Conservation (phyloP, 2,329 filamentous ascomycete species). For the Penicillium sp. region DNA sequence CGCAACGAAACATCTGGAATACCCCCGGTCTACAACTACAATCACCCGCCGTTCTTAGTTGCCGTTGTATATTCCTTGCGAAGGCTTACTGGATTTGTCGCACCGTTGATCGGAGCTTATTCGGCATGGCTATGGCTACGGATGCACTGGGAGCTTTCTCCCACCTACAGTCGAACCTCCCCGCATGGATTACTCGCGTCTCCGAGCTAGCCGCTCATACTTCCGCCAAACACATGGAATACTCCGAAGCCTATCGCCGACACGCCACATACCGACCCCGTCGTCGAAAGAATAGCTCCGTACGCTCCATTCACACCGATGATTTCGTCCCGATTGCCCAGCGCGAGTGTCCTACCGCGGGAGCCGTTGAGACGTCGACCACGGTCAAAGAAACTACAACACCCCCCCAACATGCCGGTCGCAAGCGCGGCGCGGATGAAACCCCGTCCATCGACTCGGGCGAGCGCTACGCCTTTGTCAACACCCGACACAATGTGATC, state of each 20-base stretch:
- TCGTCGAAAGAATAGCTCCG: slow-evolving; percentile 43
- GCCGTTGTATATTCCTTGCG: background rate
- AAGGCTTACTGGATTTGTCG: background rate
- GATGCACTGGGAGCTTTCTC: slow-evolving; percentile 47
- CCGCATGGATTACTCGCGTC: slow-evolving; percentile 44
- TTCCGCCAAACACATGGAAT: slow-evolving; percentile 42
- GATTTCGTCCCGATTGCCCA: slow-evolving; percentile 24
- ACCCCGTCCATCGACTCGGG: slow-evolving; percentile 32
- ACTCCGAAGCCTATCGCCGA: slow-evolving; percentile 42
- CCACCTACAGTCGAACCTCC: slow-evolving; percentile 44
- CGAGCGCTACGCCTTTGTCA: slow-evolving; percentile 53
- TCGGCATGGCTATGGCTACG: slow-evolving; percentile 24
- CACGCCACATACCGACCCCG: slow-evolving; percentile 31
- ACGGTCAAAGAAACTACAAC: slow-evolving; percentile 5
- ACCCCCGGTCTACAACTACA: background rate
- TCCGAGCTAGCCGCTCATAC: slow-evolving; percentile 44
- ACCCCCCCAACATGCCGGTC: slow-evolving; percentile 18
- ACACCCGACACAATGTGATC: slow-evolving; percentile 72
- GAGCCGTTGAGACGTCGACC: slow-evolving; percentile 1
- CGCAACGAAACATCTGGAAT: slow-evolving; percentile 11
- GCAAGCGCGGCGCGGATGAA: slow-evolving; percentile 38
- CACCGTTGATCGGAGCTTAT: background rate
- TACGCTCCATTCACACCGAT: slow-evolving; percentile 41
- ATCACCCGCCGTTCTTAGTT: background rate
- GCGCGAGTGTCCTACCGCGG: slow-evolving; percentile 11